Base-by-base conservation (phyloP, 116 monocot genomes). In the Posidonia oceanica region DNA sequence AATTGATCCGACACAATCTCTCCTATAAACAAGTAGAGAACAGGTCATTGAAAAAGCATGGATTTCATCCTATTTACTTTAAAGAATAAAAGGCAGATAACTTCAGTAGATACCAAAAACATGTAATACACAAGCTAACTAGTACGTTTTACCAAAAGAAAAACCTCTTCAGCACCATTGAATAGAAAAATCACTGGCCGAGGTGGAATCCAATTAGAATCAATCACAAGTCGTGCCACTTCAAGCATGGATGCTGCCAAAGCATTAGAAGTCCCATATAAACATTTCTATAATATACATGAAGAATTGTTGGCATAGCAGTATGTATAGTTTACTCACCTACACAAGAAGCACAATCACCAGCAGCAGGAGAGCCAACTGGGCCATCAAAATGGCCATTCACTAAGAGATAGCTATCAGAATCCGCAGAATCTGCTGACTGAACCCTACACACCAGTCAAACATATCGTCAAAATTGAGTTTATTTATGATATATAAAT, bases 311-410 rank as follows among this genome's bases (percentile, higher is more conserved):
- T 29, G 16, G 11, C 17, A 14, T 21, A 61, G 51, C 5, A 39
- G 15, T 52, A 17, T 48, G 11, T 51, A n/a, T 29, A 69, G 44
- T 23, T 69, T 61, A 80, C 88, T 81, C 61, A 97, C 97, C 97
- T 80, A 97, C 89, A 81, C 97, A 97, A 83, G 97, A 97, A 81
- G 87, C 97, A 84, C 97, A 97, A 68, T 97, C 97, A 8, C 78
- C 89, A 57, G 97, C 97, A 73, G 92, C 97, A 78, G 89, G 85
- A 79, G 97, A 97, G 52, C 97, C 97, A 75, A 89, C 80, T 69
- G 92, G 89, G 72, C 97, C 80, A 67, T 97, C 97, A 87, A 79
- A 97, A 82, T 97, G 97, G 16, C 89, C 89, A 81, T 97, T 97
- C 53, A 97, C 80, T 74, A 97, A 75, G 78, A 97, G 75, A 64